These are phyloP conservation scores for Lipomyces japonicus DNA, from an alignment of 805 yeast genomes.

Conservation along the genomic window DNA sequence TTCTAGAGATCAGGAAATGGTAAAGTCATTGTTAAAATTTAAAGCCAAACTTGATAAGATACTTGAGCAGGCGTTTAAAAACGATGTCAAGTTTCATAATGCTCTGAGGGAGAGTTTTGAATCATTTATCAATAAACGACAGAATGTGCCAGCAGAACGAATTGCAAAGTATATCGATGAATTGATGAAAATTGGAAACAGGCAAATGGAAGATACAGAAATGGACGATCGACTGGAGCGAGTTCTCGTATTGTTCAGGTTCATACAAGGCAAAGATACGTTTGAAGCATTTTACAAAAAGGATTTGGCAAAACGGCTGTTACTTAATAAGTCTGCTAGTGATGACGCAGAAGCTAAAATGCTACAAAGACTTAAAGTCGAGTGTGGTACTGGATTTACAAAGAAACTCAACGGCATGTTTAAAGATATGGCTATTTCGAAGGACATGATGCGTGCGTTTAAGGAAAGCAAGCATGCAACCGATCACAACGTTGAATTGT, in stretches of 20 bases:
- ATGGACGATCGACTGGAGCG: slow-evolving; percentile 48
- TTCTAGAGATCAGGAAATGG: slow-evolving; percentile 23
- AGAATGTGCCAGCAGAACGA: slow-evolving; percentile 32
- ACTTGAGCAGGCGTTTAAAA: slow-evolving; percentile 6
- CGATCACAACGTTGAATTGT: slow-evolving; percentile 30
- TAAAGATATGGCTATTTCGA: slow-evolving; percentile 64
- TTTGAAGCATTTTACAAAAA: slow-evolving; percentile 82
- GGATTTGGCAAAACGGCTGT: slow-evolving; percentile 76
- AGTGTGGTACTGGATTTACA: slow-evolving; percentile 74
- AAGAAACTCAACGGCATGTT: slow-evolving; percentile 83
- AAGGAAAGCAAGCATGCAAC: slow-evolving; percentile 22
- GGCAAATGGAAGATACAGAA: slow-evolving; percentile 43
- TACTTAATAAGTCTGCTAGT: slow-evolving; percentile 47
- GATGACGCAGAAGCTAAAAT: slow-evolving; percentile 66
- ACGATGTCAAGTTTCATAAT: slow-evolving; percentile 21
- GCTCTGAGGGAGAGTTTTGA: slow-evolving; percentile 28
- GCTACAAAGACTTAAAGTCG: slow-evolving; percentile 65
- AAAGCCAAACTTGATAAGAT: slow-evolving; percentile 21
- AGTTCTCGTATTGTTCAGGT: slow-evolving; percentile 60
- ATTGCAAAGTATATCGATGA: slow-evolving; percentile 36
- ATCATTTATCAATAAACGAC: slow-evolving; percentile 28
- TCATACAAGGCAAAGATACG: slow-evolving; percentile 74
- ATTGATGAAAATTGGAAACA: slow-evolving; percentile 31
- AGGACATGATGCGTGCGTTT: slow-evolving; percentile 41
- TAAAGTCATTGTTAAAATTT: slow-evolving; percentile 19